Conservation (phyloP, 257 asterid species). For the Jaltomata sinuosa region DNA sequence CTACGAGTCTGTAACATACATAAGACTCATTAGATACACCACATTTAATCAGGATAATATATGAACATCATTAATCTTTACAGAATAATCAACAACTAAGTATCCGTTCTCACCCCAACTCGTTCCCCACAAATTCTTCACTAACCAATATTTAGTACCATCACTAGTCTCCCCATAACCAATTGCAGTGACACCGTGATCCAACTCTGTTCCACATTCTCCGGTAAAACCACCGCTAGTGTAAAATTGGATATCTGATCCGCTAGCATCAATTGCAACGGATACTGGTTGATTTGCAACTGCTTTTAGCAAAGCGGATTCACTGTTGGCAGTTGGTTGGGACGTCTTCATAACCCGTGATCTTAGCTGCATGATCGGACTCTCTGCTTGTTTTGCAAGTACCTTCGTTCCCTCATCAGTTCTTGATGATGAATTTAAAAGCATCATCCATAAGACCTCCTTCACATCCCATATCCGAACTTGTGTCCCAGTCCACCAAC, state of each 20-base stretch:
- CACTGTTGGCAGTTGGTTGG: not conserved
- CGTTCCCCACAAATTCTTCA: not conserved
- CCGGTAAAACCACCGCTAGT: not conserved
- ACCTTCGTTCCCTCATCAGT: not conserved
- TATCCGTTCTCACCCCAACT: not conserved
- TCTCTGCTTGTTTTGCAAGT: not conserved
- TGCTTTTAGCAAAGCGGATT: not conserved
- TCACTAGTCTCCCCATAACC: not conserved
- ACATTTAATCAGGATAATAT: no score
- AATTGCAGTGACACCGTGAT: not conserved
- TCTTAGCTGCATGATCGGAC: not conserved
- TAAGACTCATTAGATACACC: no score
- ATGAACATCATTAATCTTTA: no score
- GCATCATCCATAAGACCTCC: no score
- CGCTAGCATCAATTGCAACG: not conserved
- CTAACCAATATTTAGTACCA: not conserved
- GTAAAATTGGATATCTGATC: not conserved
- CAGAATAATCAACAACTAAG: no score
- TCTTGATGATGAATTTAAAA: not conserved
- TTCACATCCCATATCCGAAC: not conserved
- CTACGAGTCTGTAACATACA: no score
- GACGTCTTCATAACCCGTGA: not conserved
- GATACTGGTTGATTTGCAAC: not conserved
- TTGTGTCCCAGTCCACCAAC: not conserved
- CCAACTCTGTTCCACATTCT: not conserved